Conservation (phyloP, 352 stramenopile genomes). For the Pythium inflatum region DNA sequence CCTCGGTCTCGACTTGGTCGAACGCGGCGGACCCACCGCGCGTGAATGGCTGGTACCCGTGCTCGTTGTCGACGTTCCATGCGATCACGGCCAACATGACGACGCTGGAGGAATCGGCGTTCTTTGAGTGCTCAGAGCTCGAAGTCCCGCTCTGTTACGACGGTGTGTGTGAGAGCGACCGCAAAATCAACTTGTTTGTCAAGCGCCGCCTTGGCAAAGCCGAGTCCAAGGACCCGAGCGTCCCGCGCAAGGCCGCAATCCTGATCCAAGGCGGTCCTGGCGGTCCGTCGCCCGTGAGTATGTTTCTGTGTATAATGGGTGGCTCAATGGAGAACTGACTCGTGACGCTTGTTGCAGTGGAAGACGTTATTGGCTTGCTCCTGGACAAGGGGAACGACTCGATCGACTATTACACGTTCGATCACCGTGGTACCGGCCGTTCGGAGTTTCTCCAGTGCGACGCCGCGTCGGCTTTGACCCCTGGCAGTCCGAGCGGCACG, state of each 20-base stretch:
- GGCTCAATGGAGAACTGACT: neutral
- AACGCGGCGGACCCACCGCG: neutral
- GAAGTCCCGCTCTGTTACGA: conserved; percentile 73
- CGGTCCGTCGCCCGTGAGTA: conserved; percentile 15
- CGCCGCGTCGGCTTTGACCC: conserved; percentile 28
- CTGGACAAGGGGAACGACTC: conserved; percentile 17
- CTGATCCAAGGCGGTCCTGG: conserved; percentile 26
- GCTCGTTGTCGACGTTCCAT: conserved; percentile 36
- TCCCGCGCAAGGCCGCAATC: conserved; percentile 13
- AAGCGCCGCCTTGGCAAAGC: conserved; percentile 26
- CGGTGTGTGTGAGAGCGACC: conserved; percentile 59
- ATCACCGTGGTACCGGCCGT: conserved; percentile 40
- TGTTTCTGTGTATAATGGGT: neutral
- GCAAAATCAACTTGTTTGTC: conserved; percentile 56
- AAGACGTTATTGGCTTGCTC: conserved; percentile 11
- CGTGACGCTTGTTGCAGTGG: conserved; percentile 6
- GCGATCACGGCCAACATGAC: conserved; percentile 13
- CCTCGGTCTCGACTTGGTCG: neutral
- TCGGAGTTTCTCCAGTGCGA: conserved; percentile 34
- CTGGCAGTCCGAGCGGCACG: conserved; percentile 18
- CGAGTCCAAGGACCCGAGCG: neutral
- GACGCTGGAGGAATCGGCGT: neutral
- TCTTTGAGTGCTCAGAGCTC: conserved; percentile 67
- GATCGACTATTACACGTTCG: conserved; percentile 38
- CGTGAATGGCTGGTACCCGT: conserved; percentile 72